phyloP scores from a whole-genome alignment of 2,329 filamentous ascomycete species.

The Fusarium sp. region DNA sequence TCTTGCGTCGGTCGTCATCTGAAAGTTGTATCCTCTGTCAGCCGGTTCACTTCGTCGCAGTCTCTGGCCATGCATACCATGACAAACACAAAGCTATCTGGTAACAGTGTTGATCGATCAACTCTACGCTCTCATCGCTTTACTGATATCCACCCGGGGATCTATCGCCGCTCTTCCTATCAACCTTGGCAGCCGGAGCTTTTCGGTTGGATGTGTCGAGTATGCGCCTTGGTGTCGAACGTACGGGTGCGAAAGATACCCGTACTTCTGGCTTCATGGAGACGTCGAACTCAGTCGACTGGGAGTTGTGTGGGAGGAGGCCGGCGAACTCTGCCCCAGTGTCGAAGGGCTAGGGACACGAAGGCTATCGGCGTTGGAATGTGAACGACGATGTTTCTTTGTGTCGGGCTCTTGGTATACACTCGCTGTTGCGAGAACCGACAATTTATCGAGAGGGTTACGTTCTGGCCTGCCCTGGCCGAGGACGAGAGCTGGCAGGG shows the following conservation, averaged over 20 bases:
- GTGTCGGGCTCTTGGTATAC: slow-evolving; percentile 49
- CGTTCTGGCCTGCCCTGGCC: slow-evolving; percentile 43
- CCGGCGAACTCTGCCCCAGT: slow-evolving; percentile 40
- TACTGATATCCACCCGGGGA: not conserved
- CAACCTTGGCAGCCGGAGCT: not conserved
- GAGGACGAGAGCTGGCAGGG: slow-evolving; percentile 44
- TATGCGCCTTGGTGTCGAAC: slow-evolving; percentile 10
- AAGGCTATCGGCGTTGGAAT: slow-evolving; percentile 44
- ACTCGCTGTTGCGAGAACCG: slow-evolving; percentile 57
- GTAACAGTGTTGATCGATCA: slow-evolving; percentile 4
- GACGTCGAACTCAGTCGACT: slow-evolving; percentile 44
- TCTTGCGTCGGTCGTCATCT: slow-evolving; percentile 1
- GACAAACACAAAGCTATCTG: slow-evolving; percentile 7
- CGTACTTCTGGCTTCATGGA: slow-evolving; percentile 44
- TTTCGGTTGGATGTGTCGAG: slow-evolving; percentile 25
- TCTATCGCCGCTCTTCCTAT: not conserved
- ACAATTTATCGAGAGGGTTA: slow-evolving; percentile 52
- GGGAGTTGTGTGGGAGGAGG: slow-evolving; percentile 41
- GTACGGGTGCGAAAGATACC: slow-evolving; percentile 37
- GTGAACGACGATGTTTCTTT: slow-evolving; percentile 39
- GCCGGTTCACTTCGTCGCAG: not conserved
- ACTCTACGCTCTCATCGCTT: slow-evolving; percentile 1
- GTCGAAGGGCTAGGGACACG: slow-evolving; percentile 44
- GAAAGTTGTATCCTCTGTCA: not conserved
- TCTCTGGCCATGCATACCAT: not conserved